Conservation (phyloP, 2,329 filamentous ascomycete genomes). For the Sarocladium brachiariae region DNA sequence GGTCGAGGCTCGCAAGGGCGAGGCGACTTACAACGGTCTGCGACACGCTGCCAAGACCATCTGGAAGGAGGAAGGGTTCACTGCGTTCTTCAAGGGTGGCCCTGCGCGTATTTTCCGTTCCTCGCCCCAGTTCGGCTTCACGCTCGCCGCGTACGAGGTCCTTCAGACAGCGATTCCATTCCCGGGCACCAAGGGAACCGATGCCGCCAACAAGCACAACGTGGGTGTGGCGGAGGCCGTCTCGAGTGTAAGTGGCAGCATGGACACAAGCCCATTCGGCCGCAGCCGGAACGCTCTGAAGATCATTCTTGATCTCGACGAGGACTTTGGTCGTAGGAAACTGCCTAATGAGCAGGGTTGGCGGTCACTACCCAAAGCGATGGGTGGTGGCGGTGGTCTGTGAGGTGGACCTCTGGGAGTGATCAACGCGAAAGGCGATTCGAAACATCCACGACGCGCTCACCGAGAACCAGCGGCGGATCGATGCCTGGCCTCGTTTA, state of each 20-base stretch:
- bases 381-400: constrained; percentile 32
- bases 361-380: constrained; percentile 44
- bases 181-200: constrained; percentile 52
- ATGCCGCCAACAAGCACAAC: constrained; percentile 43
- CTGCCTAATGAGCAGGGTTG: constrained; percentile 47
- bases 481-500: not conserved
- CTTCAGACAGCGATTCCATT: constrained; percentile 70
- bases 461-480: not conserved
- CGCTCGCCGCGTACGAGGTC: constrained; percentile 89
- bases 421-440: constrained; percentile 12
- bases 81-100: constrained; percentile 97
- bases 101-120: constrained; percentile 91
- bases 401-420: constrained; percentile 16
- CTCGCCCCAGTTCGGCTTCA: constrained; percentile 97
- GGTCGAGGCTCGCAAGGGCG: constrained; percentile 94
- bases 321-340: constrained; percentile 78
- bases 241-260: constrained; percentile 30
- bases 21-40: constrained; percentile 78
- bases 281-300: constrained; percentile 85
- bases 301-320: constrained; percentile 88
- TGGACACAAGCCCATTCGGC: constrained; percentile 42
- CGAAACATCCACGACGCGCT: not conserved
- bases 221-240: constrained; percentile 57
- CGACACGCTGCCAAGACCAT: constrained; percentile 81
- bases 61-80: constrained; percentile 84